These are phyloP conservation scores for Macrophomina pseudophaseolina DNA, from an alignment of 2,329 filamentous ascomycete genomes.

Conservation along the genomic window DNA sequence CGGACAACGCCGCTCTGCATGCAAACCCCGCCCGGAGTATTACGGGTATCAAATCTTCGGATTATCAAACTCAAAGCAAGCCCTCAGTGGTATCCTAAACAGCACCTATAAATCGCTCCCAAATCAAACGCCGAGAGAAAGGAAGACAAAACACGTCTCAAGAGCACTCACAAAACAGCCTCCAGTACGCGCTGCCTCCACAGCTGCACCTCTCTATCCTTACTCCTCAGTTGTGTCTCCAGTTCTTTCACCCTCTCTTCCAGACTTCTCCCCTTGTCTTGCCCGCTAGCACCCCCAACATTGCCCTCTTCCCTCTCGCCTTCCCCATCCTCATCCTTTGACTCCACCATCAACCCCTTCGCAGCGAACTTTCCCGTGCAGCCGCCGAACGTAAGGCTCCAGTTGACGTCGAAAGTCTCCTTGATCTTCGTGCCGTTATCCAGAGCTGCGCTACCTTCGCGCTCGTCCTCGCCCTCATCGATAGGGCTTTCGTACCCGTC, in stretches of 20 bases:
- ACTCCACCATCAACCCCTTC: slow-evolving; percentile 42
- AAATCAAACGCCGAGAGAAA: not conserved
- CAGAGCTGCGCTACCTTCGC: slow-evolving; percentile 19
- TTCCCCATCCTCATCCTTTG: slow-evolving; percentile 26
- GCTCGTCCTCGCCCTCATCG: slow-evolving; percentile 42
- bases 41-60: not conserved
- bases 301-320: slow-evolving; percentile 4
- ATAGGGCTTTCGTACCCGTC: slow-evolving; percentile 48
- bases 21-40: not conserved
- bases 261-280: slow-evolving; percentile 7
- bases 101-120: not conserved
- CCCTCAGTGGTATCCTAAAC: slow-evolving; percentile 18
- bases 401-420: slow-evolving; percentile 52
- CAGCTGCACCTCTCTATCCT: slow-evolving; percentile 40
- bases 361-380: slow-evolving; percentile 50
- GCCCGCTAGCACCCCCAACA: not conserved
- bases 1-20: not conserved
- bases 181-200: slow-evolving; percentile 47
- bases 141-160: not conserved
- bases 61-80: not conserved
- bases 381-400: slow-evolving; percentile 48
- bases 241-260: slow-evolving; percentile 28
- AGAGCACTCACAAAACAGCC: slow-evolving; percentile 40
- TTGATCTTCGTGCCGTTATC: slow-evolving; percentile 33
- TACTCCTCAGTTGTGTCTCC: slow-evolving; percentile 40